These are phyloP conservation scores for Skeletonema costatum DNA, from an alignment of 108 stramenopile species.

Conservation along the genomic window DNA sequence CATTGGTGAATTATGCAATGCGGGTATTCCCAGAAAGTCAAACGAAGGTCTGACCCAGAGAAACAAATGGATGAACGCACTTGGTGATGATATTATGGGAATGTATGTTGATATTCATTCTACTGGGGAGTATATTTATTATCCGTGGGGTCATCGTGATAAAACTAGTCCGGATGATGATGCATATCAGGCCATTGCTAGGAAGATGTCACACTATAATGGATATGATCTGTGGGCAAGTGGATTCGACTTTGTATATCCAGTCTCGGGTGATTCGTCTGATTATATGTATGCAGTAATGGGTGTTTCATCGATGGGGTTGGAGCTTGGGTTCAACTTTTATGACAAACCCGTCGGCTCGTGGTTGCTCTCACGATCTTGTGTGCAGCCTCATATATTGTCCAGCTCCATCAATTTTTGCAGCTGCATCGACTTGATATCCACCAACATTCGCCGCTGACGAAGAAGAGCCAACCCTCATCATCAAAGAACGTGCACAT, in stretches of 20 bases:
- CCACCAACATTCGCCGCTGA: background rate
- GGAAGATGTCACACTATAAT: slow-evolving; percentile 40
- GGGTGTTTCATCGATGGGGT: slow-evolving; percentile 52
- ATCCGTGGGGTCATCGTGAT: slow-evolving; percentile 53
- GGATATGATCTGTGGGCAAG: slow-evolving; percentile 27
- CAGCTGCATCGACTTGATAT: background rate
- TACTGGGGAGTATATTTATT: slow-evolving; percentile 44
- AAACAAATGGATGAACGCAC: slow-evolving; percentile 14
- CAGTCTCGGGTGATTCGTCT: slow-evolving; percentile 31
- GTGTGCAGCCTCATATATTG: background rate
- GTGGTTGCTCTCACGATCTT: background rate
- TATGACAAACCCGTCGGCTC: slow-evolving; percentile 25
- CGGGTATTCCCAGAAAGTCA: slow-evolving; percentile 48
- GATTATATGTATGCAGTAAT: slow-evolving; percentile 55
- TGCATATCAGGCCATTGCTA: slow-evolving; percentile 24
- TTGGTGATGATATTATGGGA: slow-evolving; percentile 36
- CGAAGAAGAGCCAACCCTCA: background rate
- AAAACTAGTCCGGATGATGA: slow-evolving; percentile 26
- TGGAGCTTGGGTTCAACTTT: slow-evolving; percentile 56
- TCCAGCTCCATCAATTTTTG: background rate
- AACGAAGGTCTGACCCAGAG: slow-evolving; percentile 33
- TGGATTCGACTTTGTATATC: slow-evolving; percentile 27
- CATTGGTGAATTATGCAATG: slow-evolving; percentile 44
- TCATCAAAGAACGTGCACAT: slow-evolving; percentile 38
- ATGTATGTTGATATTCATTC: slow-evolving; percentile 60